Evolutionary conservation across 139 green algal species (phyloP).

Genomic region (Chlorella ohadii): DNA sequence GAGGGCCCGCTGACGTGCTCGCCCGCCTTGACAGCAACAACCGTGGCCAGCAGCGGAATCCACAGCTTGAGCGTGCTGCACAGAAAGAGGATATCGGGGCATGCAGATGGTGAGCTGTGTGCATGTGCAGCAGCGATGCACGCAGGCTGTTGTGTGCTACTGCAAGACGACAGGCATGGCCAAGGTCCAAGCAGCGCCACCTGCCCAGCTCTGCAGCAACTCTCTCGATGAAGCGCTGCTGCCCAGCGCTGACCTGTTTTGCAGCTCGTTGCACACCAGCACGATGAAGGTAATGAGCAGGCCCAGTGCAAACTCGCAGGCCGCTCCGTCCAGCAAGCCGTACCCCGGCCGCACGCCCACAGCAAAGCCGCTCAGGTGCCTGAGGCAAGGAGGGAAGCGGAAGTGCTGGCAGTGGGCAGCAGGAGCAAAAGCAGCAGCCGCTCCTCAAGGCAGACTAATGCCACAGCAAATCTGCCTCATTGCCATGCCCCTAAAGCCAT

Average conservation of each 20-base stretch:
- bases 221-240: too few relatives aligned
- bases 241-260: not conserved
- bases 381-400: not conserved
- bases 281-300: slow-evolving; percentile 8
- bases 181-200: too few relatives aligned
- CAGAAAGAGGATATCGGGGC: too few relatives aligned
- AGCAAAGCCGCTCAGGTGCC: not conserved
- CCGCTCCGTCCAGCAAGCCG: slow-evolving; percentile 11
- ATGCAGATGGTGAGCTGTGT: too few relatives aligned
- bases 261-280: slow-evolving; percentile 7
- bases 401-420: too few relatives aligned
- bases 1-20: slow-evolving; percentile 4
- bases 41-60: slow-evolving; percentile 16
- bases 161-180: too few relatives aligned
- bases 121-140: too few relatives aligned
- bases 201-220: too few relatives aligned
- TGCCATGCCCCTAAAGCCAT: not conserved
- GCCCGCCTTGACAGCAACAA: slow-evolving; percentile 23
- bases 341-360: slow-evolving; percentile 9
- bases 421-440: not conserved
- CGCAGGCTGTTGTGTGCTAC: too few relatives aligned
- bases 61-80: slow-evolving; percentile 28
- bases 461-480: too few relatives aligned
- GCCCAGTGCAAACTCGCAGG: slow-evolving; percentile 37
- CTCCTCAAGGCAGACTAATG: too few relatives aligned